A percentile compares a stretch with the other conserved stretches of the same genome.
Conservation (phyloP, 2,329 filamentous ascomycete genomes). For the Fusarium cyanostomum region DNA sequence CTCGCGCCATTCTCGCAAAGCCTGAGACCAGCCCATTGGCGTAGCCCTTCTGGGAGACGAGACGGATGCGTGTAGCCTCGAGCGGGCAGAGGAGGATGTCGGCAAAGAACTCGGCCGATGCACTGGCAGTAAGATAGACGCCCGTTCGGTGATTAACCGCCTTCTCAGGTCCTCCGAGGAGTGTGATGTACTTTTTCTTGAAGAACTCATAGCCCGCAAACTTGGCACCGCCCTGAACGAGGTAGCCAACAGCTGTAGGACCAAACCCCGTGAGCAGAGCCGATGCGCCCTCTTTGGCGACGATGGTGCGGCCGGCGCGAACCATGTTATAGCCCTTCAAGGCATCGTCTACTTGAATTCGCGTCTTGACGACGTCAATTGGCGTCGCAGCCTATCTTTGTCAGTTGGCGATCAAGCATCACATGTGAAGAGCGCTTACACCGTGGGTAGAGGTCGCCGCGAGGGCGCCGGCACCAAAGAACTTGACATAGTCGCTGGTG, state of each 20-base stretch:
- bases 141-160: constrained; percentile 58
- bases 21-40: constrained; percentile 76
- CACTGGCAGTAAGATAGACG: constrained; percentile 78
- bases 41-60: constrained; percentile 84
- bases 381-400: constrained; percentile 59
- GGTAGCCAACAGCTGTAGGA: constrained; percentile 86
- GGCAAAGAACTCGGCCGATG: constrained; percentile 75
- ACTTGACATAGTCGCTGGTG: constrained; percentile 59
- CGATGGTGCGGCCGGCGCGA: constrained; percentile 79
- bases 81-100: constrained; percentile 90
- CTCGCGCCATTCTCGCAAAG: constrained; percentile 78
- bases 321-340: constrained; percentile 88
- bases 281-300: constrained; percentile 79
- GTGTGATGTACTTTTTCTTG: constrained; percentile 85
- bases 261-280: constrained; percentile 86
- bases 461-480: constrained; percentile 63
- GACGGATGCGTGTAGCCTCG: constrained; percentile 81
- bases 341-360: constrained; percentile 87
- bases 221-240: constrained; percentile 90
- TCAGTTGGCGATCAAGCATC: constrained; percentile 2
- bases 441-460: constrained; percentile 63
- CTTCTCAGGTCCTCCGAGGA: constrained; percentile 63
- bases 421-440: constrained; percentile 47
- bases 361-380: constrained; percentile 83
- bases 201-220: constrained; percentile 95